Evolutionary conservation across 257 asterid genomes (phyloP).

Genomic region (Ilex aquifolium): DNA sequence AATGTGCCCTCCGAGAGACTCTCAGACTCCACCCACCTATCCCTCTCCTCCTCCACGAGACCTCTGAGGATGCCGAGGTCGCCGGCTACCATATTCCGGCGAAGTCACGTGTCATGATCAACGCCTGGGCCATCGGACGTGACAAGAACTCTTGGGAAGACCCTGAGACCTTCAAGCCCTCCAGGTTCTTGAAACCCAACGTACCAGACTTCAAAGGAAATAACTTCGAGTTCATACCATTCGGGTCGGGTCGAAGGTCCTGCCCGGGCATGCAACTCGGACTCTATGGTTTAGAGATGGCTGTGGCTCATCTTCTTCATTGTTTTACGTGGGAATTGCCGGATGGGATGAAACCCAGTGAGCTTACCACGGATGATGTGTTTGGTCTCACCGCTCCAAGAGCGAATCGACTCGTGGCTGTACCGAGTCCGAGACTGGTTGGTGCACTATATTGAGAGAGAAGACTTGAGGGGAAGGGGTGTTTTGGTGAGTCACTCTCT

Average conservation of each 20-base stretch:
- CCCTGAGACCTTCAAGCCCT: slow-evolving; percentile 48
- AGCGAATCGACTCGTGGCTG: slow-evolving; percentile 65
- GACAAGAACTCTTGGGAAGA: slow-evolving; percentile 70
- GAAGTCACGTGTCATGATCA: slow-evolving; percentile 56
- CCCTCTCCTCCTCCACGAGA: slow-evolving; percentile 91
- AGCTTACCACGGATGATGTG: slow-evolving; percentile 61
- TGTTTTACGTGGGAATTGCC: slow-evolving; percentile 88
- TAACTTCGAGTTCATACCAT: slow-evolving; percentile 73
- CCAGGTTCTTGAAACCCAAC: slow-evolving; percentile 42
- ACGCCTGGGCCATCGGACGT: slow-evolving; percentile 84
- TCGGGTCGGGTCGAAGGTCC: slow-evolving; percentile 70
- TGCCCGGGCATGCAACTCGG: slow-evolving; percentile 51
- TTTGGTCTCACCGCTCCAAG: slow-evolving; percentile 87
- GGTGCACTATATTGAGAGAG: slow-evolving; percentile 42
- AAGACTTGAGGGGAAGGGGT: neutral
- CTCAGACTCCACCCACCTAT: slow-evolving; percentile 93
- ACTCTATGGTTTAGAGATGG: slow-evolving; percentile 61
- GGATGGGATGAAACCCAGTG: slow-evolving; percentile 78
- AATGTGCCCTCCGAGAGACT: slow-evolving; percentile 64
- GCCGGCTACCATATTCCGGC: slow-evolving; percentile 71
- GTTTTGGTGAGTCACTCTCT: too few species aligned
- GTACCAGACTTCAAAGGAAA: slow-evolving; percentile 65
- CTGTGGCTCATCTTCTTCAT: slow-evolving; percentile 79
- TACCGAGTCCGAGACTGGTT: slow-evolving; percentile 59
- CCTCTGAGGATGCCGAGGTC: slow-evolving; percentile 47